phyloP scores from a whole-genome alignment of 176 grass and related monocot genomes.

The Alloteropsis semialata region DNA sequence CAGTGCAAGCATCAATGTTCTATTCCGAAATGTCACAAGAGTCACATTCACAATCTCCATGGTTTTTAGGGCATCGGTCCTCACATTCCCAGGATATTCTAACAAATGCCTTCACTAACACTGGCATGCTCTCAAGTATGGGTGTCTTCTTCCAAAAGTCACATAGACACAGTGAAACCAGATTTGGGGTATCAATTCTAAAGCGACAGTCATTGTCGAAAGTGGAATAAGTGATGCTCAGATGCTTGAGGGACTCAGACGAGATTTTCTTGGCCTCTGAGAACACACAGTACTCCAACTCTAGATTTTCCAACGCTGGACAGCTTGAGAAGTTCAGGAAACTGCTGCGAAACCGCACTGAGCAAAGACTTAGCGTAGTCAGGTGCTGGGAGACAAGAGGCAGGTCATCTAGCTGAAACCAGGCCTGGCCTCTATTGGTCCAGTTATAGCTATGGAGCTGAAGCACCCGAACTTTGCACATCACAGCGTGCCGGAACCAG shows the following conservation, averaged over 20 bases:
- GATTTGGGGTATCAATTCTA: not conserved
- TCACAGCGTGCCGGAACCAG: too few species aligned
- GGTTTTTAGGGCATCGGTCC: not conserved
- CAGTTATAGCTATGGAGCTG: too few species aligned
- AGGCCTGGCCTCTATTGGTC: too few species aligned
- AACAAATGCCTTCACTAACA: not conserved
- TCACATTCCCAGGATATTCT: not conserved
- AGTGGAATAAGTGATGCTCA: not conserved
- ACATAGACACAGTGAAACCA: not conserved
- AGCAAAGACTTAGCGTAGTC: not conserved
- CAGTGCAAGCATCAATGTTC: not conserved
- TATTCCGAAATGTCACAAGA: not conserved
- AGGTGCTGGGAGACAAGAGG: not conserved
- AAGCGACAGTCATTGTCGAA: not conserved
- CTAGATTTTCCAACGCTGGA: not conserved
- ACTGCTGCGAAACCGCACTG: not conserved
- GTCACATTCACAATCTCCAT: not conserved
- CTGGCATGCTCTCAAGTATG: not conserved
- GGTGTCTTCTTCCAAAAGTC: not conserved
- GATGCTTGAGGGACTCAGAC: not conserved
- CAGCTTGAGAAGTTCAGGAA: not conserved
- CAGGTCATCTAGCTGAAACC: not conserved
- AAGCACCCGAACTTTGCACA: too few species aligned
- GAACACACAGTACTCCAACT: not conserved
- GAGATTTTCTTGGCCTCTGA: not conserved